These are phyloP conservation scores for Diddensiella caesifluorescens DNA, from an alignment of 805 yeast species.

Conservation along the genomic window DNA sequence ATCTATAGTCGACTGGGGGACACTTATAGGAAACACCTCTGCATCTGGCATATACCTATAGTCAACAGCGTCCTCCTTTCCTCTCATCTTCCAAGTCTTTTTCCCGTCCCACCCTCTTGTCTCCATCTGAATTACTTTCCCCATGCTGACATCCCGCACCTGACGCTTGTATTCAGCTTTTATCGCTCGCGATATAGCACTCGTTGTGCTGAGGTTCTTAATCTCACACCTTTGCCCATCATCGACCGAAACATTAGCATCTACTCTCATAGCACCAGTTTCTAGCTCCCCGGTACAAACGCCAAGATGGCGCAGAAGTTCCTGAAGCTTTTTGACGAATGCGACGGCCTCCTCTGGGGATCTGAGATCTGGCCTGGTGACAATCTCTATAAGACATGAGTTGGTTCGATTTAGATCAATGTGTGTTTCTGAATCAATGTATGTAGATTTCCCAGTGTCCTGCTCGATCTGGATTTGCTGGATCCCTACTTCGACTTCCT, in stretches of 20 bases:
- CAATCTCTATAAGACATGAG: conserved; percentile 83
- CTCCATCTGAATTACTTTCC: conserved; percentile 42
- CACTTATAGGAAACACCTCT: conserved; percentile 60
- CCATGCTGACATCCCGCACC: conserved; percentile 40
- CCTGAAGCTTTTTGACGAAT: conserved; percentile 77
- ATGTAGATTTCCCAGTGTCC: conserved; percentile 81
- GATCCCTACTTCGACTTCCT: conserved; percentile 48
- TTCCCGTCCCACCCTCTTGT: conserved; percentile 92
- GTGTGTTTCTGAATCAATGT: conserved; percentile 40
- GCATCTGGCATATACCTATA: conserved; percentile 95
- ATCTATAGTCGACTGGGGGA: conserved; percentile 41
- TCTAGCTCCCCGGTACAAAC: conserved; percentile 89
- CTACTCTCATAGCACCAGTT: conserved; percentile 92
- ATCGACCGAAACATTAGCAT: conserved; percentile 82
- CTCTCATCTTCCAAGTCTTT: conserved; percentile 59
- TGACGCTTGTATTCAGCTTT: conserved; percentile 70
- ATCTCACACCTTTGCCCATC: conserved; percentile 71
- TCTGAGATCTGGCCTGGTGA: conserved; percentile 82
- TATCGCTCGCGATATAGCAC: conserved; percentile 74
- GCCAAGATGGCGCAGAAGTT: conserved; percentile 57
- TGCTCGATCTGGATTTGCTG: conserved; percentile 89
- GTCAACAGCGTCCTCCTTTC: conserved; percentile 77
- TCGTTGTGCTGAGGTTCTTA: conserved; percentile 80
- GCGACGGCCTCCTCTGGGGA: conserved; percentile 62
- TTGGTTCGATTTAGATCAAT: conserved; percentile 83